A percentile compares a stretch with the other conserved stretches of the same genome.
phyloP scores from a whole-genome alignment of 2,329 filamentous ascomycete species.

The Talaromyces sp. region DNA sequence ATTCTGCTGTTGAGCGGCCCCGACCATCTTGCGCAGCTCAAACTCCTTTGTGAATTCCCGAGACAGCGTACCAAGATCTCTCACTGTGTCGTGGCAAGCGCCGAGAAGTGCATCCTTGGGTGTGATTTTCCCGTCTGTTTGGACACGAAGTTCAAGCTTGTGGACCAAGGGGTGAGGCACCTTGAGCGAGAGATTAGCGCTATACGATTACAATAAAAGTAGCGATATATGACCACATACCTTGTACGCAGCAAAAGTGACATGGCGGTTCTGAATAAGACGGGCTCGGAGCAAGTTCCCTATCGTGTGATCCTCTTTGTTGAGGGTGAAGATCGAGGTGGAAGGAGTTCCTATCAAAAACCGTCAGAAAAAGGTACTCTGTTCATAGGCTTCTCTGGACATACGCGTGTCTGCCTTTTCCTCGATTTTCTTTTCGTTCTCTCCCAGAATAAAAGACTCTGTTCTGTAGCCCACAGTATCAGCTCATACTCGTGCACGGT shows the following conservation, averaged over 20 bases:
- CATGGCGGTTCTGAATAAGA: slow-evolving; percentile 75
- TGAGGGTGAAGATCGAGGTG: slow-evolving; percentile 89
- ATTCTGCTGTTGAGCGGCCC: slow-evolving; percentile 51
- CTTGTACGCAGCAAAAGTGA: slow-evolving; percentile 91
- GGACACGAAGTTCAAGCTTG: slow-evolving; percentile 70
- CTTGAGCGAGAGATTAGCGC: slow-evolving; percentile 17
- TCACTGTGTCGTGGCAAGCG: slow-evolving; percentile 76
- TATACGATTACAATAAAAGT: background rate
- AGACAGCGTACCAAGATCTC: slow-evolving; percentile 71
- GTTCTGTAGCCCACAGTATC: slow-evolving; percentile 54
- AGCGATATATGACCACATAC: slow-evolving; percentile 40
- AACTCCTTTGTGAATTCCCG: slow-evolving; percentile 91
- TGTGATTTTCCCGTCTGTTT: slow-evolving; percentile 82
- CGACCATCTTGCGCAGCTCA: slow-evolving; percentile 80
- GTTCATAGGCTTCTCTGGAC: slow-evolving; percentile 27
- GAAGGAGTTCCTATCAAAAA: slow-evolving; percentile 70
- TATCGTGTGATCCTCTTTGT: slow-evolving; percentile 95
- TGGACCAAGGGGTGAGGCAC: slow-evolving; percentile 42
- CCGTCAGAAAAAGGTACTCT: background rate
- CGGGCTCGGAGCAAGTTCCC: slow-evolving; percentile 84
- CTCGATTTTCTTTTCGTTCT: slow-evolving; percentile 90
- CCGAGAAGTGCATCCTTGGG: slow-evolving; percentile 84
- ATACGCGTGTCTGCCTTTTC: slow-evolving; percentile 83
- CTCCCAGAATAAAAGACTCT: slow-evolving; percentile 82
- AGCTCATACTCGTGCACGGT: background rate